phyloP scores from a whole-genome alignment of 108 stramenopile species.

The Fragilaria crotonensis region DNA sequence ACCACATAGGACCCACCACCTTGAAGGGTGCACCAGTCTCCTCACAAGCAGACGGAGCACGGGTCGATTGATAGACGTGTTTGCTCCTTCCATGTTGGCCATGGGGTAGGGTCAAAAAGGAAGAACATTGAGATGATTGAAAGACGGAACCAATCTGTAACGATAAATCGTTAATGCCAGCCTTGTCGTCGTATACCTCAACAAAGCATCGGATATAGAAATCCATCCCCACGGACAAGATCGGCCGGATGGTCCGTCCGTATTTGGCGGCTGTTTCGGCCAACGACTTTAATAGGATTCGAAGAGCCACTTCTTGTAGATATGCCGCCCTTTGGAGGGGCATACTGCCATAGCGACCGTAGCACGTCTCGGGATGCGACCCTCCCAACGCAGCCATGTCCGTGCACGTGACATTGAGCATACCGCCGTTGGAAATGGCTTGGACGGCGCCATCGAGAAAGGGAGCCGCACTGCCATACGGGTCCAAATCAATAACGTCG shows the following conservation, averaged over 20 bases:
- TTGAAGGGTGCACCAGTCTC: slow-evolving; percentile 83
- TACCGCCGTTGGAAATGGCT: slow-evolving; percentile 82
- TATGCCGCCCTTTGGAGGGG: slow-evolving; percentile 82
- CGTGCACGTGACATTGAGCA: slow-evolving; percentile 94
- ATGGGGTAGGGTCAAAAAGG: slow-evolving; percentile 64
- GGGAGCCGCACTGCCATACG: slow-evolving; percentile 96
- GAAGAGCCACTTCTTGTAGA: slow-evolving; percentile 93
- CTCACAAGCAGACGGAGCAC: slow-evolving; percentile 41
- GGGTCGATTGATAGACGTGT: slow-evolving; percentile 44
- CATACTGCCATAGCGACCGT: slow-evolving; percentile 86
- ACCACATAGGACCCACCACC: slow-evolving; percentile 93
- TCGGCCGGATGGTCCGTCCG: slow-evolving; percentile 83
- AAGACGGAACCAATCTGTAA: slow-evolving; percentile 80
- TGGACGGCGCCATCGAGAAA: slow-evolving; percentile 96
- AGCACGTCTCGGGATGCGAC: slow-evolving; percentile 90
- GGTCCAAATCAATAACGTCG: slow-evolving; percentile 98
- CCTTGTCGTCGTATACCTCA: slow-evolving; percentile 84
- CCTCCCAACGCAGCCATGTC: slow-evolving; percentile 97
- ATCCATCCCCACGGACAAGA: slow-evolving; percentile 91
- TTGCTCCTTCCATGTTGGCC: slow-evolving; percentile 45
- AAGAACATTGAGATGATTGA: slow-evolving; percentile 92
- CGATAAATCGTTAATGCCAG: slow-evolving; percentile 80
- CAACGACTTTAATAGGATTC: slow-evolving; percentile 85
- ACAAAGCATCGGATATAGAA: slow-evolving; percentile 99
- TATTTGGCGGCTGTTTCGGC: slow-evolving; percentile 84